A percentile compares a stretch with the other conserved stretches of the same genome.
These are phyloP conservation scores for Mangifera indica DNA, from an alignment of 345 rosid species.

Conservation along the genomic window DNA sequence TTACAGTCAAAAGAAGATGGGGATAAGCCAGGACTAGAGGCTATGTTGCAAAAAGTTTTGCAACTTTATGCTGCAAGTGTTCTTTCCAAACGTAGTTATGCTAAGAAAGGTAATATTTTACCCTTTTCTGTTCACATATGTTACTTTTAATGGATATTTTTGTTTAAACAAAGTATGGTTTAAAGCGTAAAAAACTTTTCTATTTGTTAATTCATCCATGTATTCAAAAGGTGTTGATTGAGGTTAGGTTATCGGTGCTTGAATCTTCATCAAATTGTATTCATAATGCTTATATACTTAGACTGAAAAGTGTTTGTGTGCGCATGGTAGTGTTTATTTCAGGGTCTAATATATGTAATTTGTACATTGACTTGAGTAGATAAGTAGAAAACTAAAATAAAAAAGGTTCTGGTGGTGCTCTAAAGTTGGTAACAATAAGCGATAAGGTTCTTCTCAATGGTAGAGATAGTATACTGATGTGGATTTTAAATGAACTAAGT, in stretches of 20 bases:
- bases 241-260: background rate
- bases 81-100: constrained; percentile 88
- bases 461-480: background rate
- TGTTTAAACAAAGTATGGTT: background rate
- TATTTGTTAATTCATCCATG: background rate
- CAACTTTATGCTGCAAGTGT: constrained; percentile 78
- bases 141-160: background rate
- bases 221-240: background rate
- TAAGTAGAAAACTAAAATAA: background rate
- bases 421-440: background rate
- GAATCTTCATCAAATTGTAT: background rate
- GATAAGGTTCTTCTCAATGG: background rate
- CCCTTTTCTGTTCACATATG: background rate
- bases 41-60: constrained; percentile 90
- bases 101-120: constrained; percentile 63
- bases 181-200: no score
- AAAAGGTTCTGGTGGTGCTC: background rate
- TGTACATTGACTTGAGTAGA: background rate
- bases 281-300: background rate
- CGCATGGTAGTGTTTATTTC: no score
- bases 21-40: constrained; percentile 87
- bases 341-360: background rate
- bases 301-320: background rate
- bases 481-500: background rate
- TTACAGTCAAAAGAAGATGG: constrained; percentile 83